Evolutionary conservation across 2,329 filamentous ascomycete species (phyloP), one percentile per base, ranked within the genome.

Genomic region (Endothia cerciana): DNA sequence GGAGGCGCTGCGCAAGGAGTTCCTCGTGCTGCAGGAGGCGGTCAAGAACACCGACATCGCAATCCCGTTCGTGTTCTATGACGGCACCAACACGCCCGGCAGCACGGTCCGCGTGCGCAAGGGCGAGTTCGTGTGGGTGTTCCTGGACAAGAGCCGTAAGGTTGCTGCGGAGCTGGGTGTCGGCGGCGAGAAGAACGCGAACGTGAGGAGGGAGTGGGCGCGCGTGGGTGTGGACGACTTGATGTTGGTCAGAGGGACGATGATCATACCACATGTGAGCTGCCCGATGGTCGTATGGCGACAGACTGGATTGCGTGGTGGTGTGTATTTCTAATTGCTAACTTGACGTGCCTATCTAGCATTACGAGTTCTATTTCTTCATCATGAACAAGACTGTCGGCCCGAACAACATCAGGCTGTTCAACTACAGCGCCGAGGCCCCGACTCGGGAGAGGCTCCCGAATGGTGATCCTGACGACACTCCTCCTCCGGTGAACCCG

Each of bases 351-450:
- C 66, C 58, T 40, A 45, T 62, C 57, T 74, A 98, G 93, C 95
- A 99, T 78, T 97, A 96, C 75, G 94, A 98, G 70, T 93, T 99
- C 76, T 95, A 98, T 77, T 95, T 94, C 79, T 98, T 99, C 79
- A 89, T 97, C 75, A 90, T 97, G 77, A 97, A 98, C 77, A 92
- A 90, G 73, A 91, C 88, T 33, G 77, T 87, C 1, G 92, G 91
- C 1, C 89, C 91, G n/a, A 87, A 88, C 45, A 90, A 91, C 61
- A 82, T 81, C 25, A 81, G 87, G 6, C 81, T 99, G 11, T 98
- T 99, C 76, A 85, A 92, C 73, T 97, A 94, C 76, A 82, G 79
- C 70, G 77, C 80, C 67, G 83, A 87, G 63, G 79, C 82, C 1
- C 79, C 83, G 0, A 69, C 69, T 13, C 69, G 69, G 43, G 64